These are phyloP conservation scores for Aspergillus eucalypticola DNA, from an alignment of 2,329 filamentous ascomycete species.

Conservation along the genomic window DNA sequence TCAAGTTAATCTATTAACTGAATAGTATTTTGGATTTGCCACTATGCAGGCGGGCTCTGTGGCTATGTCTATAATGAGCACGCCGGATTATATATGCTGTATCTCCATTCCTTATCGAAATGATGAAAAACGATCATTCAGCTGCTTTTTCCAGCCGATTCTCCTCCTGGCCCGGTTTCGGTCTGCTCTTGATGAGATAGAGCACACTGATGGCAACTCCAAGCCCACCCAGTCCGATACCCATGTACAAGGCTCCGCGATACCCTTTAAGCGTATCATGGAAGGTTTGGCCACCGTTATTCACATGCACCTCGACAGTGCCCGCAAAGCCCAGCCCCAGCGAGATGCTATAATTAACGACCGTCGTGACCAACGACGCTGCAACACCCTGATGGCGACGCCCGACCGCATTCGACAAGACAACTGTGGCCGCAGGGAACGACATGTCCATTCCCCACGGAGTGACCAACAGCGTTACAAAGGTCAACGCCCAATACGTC, in stretches of 20 bases:
- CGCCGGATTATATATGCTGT: not conserved
- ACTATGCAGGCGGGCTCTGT: not conserved
- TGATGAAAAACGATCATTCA: not conserved
- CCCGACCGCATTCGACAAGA: slow-evolving; percentile 56
- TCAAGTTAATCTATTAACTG: not conserved
- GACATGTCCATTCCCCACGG: slow-evolving; percentile 68
- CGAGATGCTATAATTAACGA: slow-evolving; percentile 69
- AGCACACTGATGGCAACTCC: slow-evolving; percentile 28
- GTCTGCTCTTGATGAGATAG: slow-evolving; percentile 4
- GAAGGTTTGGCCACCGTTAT: slow-evolving; percentile 37
- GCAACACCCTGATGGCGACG: slow-evolving; percentile 54
- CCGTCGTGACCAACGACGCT: slow-evolving; percentile 61
- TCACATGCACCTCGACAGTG: slow-evolving; percentile 58
- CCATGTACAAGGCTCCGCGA: slow-evolving; percentile 45
- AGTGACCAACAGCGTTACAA: slow-evolving; percentile 60
- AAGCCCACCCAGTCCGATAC: slow-evolving; percentile 34
- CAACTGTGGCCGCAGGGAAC: slow-evolving; percentile 62
- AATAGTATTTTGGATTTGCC: not conserved
- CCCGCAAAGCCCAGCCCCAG: slow-evolving; percentile 67
- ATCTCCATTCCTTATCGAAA: not conserved
- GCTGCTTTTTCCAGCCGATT: not conserved
- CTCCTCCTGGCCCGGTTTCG: not conserved
- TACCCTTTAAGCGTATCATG: slow-evolving; percentile 41
- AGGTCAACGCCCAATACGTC: slow-evolving; percentile 65
- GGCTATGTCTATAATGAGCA: not conserved